Percentiles rank a stretch among this genome's conserved stretches.
These are phyloP conservation scores for Colletotrichum spaethianum DNA, from an alignment of 2,329 filamentous ascomycete genomes.

Conservation along the genomic window DNA sequence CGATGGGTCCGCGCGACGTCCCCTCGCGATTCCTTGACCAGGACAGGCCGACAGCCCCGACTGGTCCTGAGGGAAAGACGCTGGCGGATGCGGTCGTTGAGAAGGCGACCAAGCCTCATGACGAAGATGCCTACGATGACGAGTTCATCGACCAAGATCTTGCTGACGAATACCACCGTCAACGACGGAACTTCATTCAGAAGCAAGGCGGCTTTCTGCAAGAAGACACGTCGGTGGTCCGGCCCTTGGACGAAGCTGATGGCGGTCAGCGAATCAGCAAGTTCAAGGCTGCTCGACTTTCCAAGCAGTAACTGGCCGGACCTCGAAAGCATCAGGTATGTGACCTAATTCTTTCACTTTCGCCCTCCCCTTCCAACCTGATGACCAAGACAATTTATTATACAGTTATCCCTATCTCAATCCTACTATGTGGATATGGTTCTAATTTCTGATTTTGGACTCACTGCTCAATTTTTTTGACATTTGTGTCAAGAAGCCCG, in stretches of 20 bases:
- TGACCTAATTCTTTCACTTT: not conserved
- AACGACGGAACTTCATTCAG: constrained; percentile 87
- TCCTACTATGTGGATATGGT: constrained; percentile 34
- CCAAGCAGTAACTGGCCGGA: constrained; percentile 59
- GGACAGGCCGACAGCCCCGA: constrained; percentile 56
- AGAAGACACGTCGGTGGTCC: constrained; percentile 76
- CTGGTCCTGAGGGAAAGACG: constrained; percentile 66
- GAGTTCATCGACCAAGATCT: constrained; percentile 82
- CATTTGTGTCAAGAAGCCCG: not conserved
- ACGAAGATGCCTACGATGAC: constrained; percentile 61
- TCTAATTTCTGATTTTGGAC: constrained; percentile 35
- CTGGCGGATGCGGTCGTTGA: constrained; percentile 74
- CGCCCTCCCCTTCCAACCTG: constrained; percentile 4
- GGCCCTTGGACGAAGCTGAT: constrained; percentile 77
- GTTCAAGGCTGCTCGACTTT: constrained; percentile 80
- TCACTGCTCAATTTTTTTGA: not conserved
- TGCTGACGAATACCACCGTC: constrained; percentile 84
- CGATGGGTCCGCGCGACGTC: constrained; percentile 61
- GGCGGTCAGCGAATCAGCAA: constrained; percentile 77
- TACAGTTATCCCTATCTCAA: constrained; percentile 41
- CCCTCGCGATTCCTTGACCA: constrained; percentile 57
- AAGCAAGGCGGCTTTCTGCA: constrained; percentile 85
- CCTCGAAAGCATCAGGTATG: constrained; percentile 42
- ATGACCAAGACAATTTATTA: constrained; percentile 36
- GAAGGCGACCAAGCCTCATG: constrained; percentile 57